Base-by-base conservation (phyloP, 345 rosid genomes). In the Populus davidiana region DNA sequence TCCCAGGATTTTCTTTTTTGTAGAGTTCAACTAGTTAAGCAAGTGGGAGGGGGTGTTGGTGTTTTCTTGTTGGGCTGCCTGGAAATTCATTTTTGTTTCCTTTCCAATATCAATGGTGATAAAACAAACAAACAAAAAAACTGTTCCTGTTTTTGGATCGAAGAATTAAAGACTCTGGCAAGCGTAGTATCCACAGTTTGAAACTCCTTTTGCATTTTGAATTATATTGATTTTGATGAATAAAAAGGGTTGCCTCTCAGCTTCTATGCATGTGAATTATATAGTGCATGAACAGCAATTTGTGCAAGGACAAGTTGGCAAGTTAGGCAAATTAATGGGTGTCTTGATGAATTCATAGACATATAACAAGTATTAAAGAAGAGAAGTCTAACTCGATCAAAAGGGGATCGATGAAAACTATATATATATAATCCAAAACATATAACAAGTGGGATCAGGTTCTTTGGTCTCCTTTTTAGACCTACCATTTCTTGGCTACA, bases 401-500 rank as follows among this genome's bases (percentile, higher is more conserved):
- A n/a, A n/a, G 13, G 10, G 23, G 63, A n/a, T n/a, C 25, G 63
- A 35, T 31, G 70, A 16, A 67, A 67, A 18, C 16, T 67, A 31
- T 33, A 33, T 33, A 33, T 3, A 33, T 33, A 33, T 31, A 31
- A 6, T 31, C 12, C 44, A 18, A 67, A 67, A 36, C 44, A 67
- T 9, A 67, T 6, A 36, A 9, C 70, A 76, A 25, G 65, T 67
- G 65, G 72, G 67, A 49, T 54, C 23, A 39, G 54, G 35, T 41
- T 27, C 52, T 62, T 33, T 5, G 25, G 9, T 14, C 41, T 6
- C 43, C 44, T 21, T 36, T 38, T 54, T 44, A 69, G 84, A 80
- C 84, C 75, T 4, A 72, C 75, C 81, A 77, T 75, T 75, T 73
- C 62, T 67, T 49, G 29, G 73, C 33, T 21, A 65, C 44, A 61